phyloP scores from a whole-genome alignment of 192 early-diverging fungal species.

The Gigaspora rosea region DNA sequence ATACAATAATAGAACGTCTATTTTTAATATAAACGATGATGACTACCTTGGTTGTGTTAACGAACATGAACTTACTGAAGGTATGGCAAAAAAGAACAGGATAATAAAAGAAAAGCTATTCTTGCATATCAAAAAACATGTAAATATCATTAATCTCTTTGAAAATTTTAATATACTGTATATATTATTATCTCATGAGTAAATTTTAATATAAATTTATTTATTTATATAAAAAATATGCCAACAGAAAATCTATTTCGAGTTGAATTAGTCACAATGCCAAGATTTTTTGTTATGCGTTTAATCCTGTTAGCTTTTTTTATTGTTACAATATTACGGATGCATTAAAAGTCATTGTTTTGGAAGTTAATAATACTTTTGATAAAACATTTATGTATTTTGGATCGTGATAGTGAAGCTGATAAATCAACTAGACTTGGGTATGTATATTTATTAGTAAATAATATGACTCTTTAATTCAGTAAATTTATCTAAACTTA shows the following conservation, averaged over 20 bases:
- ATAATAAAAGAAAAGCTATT: constrained; percentile 34
- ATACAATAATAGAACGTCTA: constrained; percentile 5
- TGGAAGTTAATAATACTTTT: too few species aligned
- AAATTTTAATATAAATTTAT: background rate
- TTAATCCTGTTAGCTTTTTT: too few species aligned
- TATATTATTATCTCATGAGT: too few species aligned
- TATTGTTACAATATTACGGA: too few species aligned
- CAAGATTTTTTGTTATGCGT: too few species aligned
- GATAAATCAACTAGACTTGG: too few species aligned
- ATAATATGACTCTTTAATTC: background rate
- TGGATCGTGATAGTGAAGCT: too few species aligned
- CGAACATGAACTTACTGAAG: background rate
- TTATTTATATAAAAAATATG: constrained; percentile 24
- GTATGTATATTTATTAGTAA: background rate
- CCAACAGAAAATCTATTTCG: background rate
- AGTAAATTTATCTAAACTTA: background rate
- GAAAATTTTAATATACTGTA: background rate
- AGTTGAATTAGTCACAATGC: too few species aligned
- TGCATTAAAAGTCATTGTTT: too few species aligned
- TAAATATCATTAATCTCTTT: constrained; percentile 17
- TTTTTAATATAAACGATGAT: constrained; percentile 23
- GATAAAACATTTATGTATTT: too few species aligned
- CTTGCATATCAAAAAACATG: constrained; percentile 21
- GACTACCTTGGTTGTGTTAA: constrained; percentile 30
- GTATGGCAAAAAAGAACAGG: background rate